Conservation (phyloP, 192 early-diverging fungal species). For the Gryganskiella cystojenkinii region DNA sequence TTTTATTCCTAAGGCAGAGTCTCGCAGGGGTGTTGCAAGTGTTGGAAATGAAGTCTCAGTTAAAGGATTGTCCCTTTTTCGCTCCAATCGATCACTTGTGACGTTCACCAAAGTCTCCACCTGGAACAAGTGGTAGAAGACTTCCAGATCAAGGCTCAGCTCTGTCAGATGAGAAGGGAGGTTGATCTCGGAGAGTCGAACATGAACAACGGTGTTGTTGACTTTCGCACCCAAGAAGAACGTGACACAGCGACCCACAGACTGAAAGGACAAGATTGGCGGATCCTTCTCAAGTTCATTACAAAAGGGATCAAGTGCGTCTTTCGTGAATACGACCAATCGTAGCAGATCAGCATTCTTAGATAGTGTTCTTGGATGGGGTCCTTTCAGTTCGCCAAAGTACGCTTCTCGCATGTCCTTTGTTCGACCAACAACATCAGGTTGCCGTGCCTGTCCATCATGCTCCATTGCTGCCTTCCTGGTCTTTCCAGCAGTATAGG, state of each 20-base stretch:
- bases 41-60: neutral
- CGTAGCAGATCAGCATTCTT: slow-evolving; percentile 13
- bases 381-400: slow-evolving; percentile 19
- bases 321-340: slow-evolving; percentile 23
- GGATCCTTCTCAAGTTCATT: slow-evolving; percentile 12
- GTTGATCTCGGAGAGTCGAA: neutral
- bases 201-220: neutral
- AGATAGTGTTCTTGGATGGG: slow-evolving; percentile 12
- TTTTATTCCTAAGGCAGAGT: neutral
- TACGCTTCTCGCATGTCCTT: slow-evolving; percentile 11
- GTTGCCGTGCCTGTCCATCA: slow-evolving; percentile 19
- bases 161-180: neutral
- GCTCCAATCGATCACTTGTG: neutral
- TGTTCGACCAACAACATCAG: slow-evolving; percentile 18
- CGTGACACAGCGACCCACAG: slow-evolving; percentile 9
- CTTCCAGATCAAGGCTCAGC: neutral
- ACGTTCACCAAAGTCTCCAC: neutral
- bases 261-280: slow-evolving; percentile 17
- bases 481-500: slow-evolving; percentile 11
- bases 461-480: slow-evolving; percentile 18
- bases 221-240: slow-evolving; percentile 6
- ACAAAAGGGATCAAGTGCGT: slow-evolving; percentile 13
- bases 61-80: neutral
- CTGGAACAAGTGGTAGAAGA: neutral
- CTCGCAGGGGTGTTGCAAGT: neutral